These are phyloP conservation scores for Fusarium poae DNA, from an alignment of 2,329 filamentous ascomycete species.

Conservation along the genomic window DNA sequence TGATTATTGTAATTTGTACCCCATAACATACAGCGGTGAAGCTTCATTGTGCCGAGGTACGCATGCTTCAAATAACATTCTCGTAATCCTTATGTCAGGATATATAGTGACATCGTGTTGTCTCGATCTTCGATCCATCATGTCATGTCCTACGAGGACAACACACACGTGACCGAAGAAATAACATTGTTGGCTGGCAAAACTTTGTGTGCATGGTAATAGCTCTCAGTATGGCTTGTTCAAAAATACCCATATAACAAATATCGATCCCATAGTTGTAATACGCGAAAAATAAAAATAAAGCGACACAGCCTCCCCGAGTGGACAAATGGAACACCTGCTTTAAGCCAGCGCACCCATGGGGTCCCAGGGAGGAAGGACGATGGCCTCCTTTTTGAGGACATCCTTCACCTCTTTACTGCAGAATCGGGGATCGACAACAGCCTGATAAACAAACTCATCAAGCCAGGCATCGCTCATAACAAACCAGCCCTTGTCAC, in stretches of 20 bases:
- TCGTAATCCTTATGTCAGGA: slow-evolving; percentile 26
- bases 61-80: slow-evolving; percentile 8
- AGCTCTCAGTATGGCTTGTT: slow-evolving; percentile 1
- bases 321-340: not conserved
- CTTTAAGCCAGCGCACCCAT: slow-evolving; percentile 77
- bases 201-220: not conserved
- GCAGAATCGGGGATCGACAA: slow-evolving; percentile 79
- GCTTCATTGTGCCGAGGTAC: slow-evolving; percentile 9
- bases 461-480: slow-evolving; percentile 88
- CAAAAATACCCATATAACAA: not conserved
- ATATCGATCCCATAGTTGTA: not conserved
- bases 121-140: slow-evolving; percentile 16
- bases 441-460: slow-evolving; percentile 87
- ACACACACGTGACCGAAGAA: slow-evolving; percentile 5
- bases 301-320: not conserved
- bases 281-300: not conserved
- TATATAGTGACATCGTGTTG: slow-evolving; percentile 20
- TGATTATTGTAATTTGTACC: slow-evolving; percentile 26
- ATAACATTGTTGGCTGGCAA: not conserved
- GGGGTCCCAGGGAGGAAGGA: slow-evolving; percentile 83
- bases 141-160: slow-evolving; percentile 9
- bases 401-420: slow-evolving; percentile 76
- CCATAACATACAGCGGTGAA: slow-evolving; percentile 16
- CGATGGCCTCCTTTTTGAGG: slow-evolving; percentile 75
- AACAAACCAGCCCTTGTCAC: slow-evolving; percentile 87